These are phyloP conservation scores for Salvia sclarea DNA, from an alignment of 305 asterid genomes.

Conservation along the genomic window DNA sequence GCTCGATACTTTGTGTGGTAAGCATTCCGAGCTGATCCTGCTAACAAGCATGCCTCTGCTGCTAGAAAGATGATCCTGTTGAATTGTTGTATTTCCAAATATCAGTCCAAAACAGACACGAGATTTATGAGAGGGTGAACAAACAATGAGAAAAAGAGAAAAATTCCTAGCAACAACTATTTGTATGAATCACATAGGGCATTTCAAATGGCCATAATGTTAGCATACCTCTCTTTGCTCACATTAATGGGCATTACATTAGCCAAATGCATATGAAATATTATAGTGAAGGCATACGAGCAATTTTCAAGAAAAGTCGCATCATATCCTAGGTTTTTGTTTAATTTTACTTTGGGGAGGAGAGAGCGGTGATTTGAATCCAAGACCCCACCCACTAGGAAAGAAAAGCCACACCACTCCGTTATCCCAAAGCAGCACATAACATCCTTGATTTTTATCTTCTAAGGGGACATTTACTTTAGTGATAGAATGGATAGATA, in stretches of 20 bases:
- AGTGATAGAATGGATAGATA: no score
- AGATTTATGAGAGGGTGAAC: neutral
- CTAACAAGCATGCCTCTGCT: slow-evolving; percentile 88
- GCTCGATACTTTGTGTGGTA: slow-evolving; percentile 92
- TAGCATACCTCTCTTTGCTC: neutral
- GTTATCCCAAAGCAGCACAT: no score
- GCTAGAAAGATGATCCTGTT: slow-evolving; percentile 85
- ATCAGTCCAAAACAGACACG: slow-evolving; percentile 7
- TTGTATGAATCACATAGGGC: neutral
- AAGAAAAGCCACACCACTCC: neutral
- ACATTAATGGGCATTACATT: neutral
- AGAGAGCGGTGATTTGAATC: neutral
- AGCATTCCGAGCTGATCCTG: slow-evolving; percentile 91
- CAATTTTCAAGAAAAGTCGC: neutral
- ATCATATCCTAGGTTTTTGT: neutral
- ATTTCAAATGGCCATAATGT: neutral
- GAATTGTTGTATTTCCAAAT: neutral
- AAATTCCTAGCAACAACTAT: neutral
- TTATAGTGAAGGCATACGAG: neutral
- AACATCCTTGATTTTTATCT: neutral
- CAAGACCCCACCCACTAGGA: neutral
- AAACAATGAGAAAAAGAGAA: neutral
- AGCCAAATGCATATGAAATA: slow-evolving; percentile 3
- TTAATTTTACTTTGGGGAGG: neutral
- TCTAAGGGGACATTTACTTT: no score